Evolutionary conservation across 228 moss, liverwort and hornwort species (phyloP), one percentile per base, ranked within the genome.

Genomic region (Sphagnum magellanicum): DNA sequence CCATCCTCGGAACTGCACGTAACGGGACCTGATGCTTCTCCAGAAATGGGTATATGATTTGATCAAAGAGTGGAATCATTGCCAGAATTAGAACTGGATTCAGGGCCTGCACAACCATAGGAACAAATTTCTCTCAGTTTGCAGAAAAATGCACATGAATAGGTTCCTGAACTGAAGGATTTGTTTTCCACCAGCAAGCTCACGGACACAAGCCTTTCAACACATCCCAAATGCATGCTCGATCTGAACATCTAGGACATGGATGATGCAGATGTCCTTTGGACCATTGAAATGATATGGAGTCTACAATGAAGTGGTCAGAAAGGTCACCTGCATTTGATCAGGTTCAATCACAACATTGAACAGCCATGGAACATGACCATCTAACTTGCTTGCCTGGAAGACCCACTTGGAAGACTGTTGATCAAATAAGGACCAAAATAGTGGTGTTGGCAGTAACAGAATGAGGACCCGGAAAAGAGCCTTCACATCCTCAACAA

Each of bases 331-430:
- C 97, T 98, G 98, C 98, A 98, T 93, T 76, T 98, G 98, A 62
- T 98, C 98, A 68, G 94, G 88, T 70, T 93, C 69, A 52, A 98
- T 83, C 10, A 75, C 79, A 4, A 90, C 0, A 48, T 82, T 81
- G 64, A 88, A 91, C 51, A 93, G 60, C 91, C 91, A 90, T 8
- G 90, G 80, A 49, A 88, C 6, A 51, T 68, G 79, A 8, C 91
- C 87, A 48, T 98, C 70, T 58, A 98, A 75, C 4, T 58, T 60
- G 48, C 48, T 73, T n/a, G 86, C 97, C 78, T 98, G 98, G 59
- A 94, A 94, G 58, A 98, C 91, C 98, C 98, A 98, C 77, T 90
- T 98, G 12, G 98, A 91, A 10, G 91, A 84, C 72, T 93, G 93
- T 65, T 98, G 98, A 74, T 98, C 98, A 14, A 65, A 93, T 48